Evolutionary conservation across 2,329 filamentous ascomycete genomes (phyloP).

Genomic region (Claviceps humidiphila): DNA sequence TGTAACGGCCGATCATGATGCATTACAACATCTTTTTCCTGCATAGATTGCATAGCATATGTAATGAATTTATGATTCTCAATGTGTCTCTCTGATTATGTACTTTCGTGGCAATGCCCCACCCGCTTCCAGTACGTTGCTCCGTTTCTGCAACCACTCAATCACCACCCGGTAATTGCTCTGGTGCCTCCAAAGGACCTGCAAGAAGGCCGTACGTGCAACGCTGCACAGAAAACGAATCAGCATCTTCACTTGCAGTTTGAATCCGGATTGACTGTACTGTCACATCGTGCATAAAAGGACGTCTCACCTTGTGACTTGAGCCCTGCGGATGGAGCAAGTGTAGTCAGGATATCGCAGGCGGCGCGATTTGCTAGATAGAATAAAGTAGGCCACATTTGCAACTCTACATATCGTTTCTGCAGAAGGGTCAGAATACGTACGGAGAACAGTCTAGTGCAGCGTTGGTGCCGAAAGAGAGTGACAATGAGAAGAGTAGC

Average conservation of each 20-base stretch:
- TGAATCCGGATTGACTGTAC: not conserved
- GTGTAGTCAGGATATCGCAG: constrained; percentile 35
- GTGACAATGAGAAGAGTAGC: not conserved
- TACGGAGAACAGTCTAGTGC: too few species aligned
- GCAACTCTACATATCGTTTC: constrained; percentile 54
- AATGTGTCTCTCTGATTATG: not conserved
- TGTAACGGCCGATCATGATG: too few species aligned
- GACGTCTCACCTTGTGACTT: constrained; percentile 44
- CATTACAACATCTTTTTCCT: too few species aligned
- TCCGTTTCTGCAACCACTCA: constrained; percentile 48
- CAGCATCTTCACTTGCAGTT: not conserved
- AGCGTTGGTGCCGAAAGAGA: not conserved
- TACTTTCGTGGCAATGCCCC: not conserved
- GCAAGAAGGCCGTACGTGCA: constrained; percentile 54
- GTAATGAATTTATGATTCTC: not conserved
- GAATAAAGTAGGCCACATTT: constrained; percentile 48
- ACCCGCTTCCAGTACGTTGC: constrained; percentile 11
- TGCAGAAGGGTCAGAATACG: constrained; percentile 13
- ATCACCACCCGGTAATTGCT: constrained; percentile 52
- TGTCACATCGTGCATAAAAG: not conserved
- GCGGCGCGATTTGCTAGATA: constrained; percentile 41
- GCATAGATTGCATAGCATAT: too few species aligned
- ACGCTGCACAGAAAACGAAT: constrained; percentile 32
- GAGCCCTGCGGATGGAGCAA: constrained; percentile 45
- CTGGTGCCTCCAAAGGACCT: constrained; percentile 58